Evolutionary conservation across 768 basidiomycete species (phyloP).

Genomic region (Boletus vermiculosoides): DNA sequence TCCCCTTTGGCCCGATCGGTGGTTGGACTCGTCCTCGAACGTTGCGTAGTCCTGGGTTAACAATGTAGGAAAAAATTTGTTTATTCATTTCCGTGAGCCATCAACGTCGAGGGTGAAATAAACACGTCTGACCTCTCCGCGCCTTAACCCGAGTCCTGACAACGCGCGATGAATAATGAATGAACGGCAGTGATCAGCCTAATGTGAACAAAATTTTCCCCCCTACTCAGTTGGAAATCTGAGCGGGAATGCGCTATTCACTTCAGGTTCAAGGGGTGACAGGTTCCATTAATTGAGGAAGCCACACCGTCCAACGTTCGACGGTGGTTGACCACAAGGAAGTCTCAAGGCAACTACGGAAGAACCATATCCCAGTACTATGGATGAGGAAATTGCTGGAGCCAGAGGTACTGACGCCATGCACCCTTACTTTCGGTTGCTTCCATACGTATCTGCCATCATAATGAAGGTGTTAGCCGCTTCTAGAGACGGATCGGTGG

Average conservation of each 20-base stretch:
- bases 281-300: slow-evolving; percentile 26
- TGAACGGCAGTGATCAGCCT: slow-evolving; percentile 16
- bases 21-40: slow-evolving; percentile 4
- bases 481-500: slow-evolving; percentile 18
- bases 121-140: slow-evolving; percentile 17
- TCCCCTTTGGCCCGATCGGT: slow-evolving; percentile 14
- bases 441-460: slow-evolving; percentile 12
- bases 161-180: slow-evolving; percentile 14
- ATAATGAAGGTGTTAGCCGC: slow-evolving; percentile 12
- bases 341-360: slow-evolving; percentile 28
- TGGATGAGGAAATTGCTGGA: slow-evolving; percentile 13
- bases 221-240: slow-evolving; percentile 10
- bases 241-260: slow-evolving; percentile 1
- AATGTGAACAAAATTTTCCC: slow-evolving; percentile 16
- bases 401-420: slow-evolving; percentile 8
- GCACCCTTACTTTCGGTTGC: slow-evolving; percentile 10
- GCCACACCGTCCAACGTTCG: slow-evolving; percentile 3
- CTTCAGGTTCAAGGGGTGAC: slow-evolving; percentile 6
- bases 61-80: slow-evolving; percentile 25
- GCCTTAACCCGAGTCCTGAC: slow-evolving; percentile 3
- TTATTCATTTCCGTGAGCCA: slow-evolving; percentile 31
- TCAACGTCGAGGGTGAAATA: slow-evolving; percentile 25
- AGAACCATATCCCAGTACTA: slow-evolving; percentile 1
- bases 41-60: slow-evolving; percentile 17
- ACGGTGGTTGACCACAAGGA: slow-evolving; percentile 21